Base-by-base conservation (phyloP, 2,329 filamentous ascomycete genomes). In the Colletotrichum theobromicola region DNA sequence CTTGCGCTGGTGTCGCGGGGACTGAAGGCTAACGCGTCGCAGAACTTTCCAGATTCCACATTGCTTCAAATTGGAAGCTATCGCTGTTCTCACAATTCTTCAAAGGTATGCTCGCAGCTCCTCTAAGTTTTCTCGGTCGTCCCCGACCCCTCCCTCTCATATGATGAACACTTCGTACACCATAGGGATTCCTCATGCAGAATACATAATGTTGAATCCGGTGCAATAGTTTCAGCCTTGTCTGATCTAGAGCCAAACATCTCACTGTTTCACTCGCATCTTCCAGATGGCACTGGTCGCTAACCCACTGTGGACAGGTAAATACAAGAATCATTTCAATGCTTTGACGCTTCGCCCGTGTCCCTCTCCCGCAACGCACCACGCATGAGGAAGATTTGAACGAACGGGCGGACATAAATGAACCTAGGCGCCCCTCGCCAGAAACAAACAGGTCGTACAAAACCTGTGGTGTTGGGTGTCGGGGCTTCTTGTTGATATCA, bases 351-450 rank as follows among this genome's bases (percentile, higher is more conserved):
- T 24, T 66, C 63, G 62, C 42, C 58, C 73, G 77, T 26, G 15
- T 30, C 60, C 34, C 81, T 77, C 70, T 72, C 35, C 53, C 63
- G 73, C 68, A 67, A 65, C 50, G 76, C 68, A 69, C 74, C 64
- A 75, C 76, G 81, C 81, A 88, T 92, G 90, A 92, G 86, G 90
- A 92, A 89, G 85, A 84, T 84, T 91, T 92, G 90, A 91, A 92
- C 90, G 90, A 92, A 92, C 90, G 90, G 90, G 90, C 90, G 90
- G 90, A 91, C 90, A 92, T 90, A 91, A 90, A 86, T 84, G 89
- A 90, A 88, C 86, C 87, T 81, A 80, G 84, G 82, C 83, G 80
- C 80, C 85, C 82, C 81, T 83, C 85, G 81, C 84, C 84, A 83
- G 82, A 80, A 83, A 88, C 88, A 89, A 84, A 89, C 85, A 88